Evolutionary conservation across 2,329 filamentous ascomycete genomes (phyloP), one percentile per base, ranked within the genome.

Genomic region (Aspergillus bombycis): DNA sequence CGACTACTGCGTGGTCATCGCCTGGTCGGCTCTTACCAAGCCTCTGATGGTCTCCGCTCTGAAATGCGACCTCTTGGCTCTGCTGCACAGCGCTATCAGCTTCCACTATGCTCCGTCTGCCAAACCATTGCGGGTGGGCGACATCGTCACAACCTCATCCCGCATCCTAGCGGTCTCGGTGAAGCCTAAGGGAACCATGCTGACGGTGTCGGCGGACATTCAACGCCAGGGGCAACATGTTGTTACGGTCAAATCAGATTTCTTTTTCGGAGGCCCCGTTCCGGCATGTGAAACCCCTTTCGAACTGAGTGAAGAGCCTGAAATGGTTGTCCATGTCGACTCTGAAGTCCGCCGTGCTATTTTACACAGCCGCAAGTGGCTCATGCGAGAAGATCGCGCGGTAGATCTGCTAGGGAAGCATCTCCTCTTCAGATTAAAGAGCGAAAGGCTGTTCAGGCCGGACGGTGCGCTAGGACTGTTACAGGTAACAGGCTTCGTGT

Each of bases 101-200:
- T 99, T 98, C 89, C 91, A 95, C 73, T 99, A 99, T 95, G 87
- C 98, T 69, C 94, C 95, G 34, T 95, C 95, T 61, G 95, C 94
- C 1, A 89, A 96, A 76, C 94, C 95, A 16, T 82, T 99, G 66
- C 96, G 97, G 86, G 97, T 97, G 82, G 95, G 93, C 34, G 95
- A 99, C 76, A 88, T 94, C 66, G 87, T 99, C 23, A 89, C 93
- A 66, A 98, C 95, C 4, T 96, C 92, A 61, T 95, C 95, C 50
- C 93, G 93, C 85, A 99, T 93, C 0, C 98, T 95, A 95, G 95
- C 96, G 58, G 95, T 94, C 0, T 95, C 99, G 83, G 99, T 99
- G 85, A 95, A 98, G 3, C 94, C 71, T 93, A 98, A 50, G 89
- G 94, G 72, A 96, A 93, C 81, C 97, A 96, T 21, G 43, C n/a